Percentiles rank a stretch among this genome's conserved stretches.
Evolutionary conservation across 352 stramenopile genomes (phyloP).

Genomic region (Phytophthora pluvialis): DNA sequence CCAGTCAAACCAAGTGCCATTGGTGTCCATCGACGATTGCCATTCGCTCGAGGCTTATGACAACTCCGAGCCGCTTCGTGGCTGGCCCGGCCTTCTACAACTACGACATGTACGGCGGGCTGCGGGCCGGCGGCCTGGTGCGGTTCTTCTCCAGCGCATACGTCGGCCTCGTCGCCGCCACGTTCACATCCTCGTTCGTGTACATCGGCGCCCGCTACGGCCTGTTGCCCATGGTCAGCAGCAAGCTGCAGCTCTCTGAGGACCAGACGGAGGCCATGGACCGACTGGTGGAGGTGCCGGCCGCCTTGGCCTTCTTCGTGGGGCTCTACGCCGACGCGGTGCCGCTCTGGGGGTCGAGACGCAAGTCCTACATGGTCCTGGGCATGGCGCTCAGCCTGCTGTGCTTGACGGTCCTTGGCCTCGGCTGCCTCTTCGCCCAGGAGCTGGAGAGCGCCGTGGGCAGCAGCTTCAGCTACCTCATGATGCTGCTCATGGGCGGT

Average conservation of each 20-base stretch:
- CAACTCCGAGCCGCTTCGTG: constrained; percentile 35
- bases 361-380: constrained; percentile 87
- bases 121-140: constrained; percentile 47
- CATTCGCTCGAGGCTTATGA: constrained; percentile 1
- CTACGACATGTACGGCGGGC: constrained; percentile 62
- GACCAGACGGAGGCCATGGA: constrained; percentile 40
- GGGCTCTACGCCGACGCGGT: constrained; percentile 83
- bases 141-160: constrained; percentile 45
- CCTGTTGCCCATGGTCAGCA: constrained; percentile 40
- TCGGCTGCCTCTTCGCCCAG: constrained; percentile 37
- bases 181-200: constrained; percentile 56
- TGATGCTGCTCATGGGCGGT: constrained; percentile 47
- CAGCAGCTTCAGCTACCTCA: constrained; percentile 39
- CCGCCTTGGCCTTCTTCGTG: constrained; percentile 82
- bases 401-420: constrained; percentile 25
- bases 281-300: constrained; percentile 67
- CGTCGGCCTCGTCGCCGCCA: constrained; percentile 49
- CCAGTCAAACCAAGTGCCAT: not conserved
- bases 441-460: constrained; percentile 11
- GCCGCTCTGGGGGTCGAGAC: constrained; percentile 72
- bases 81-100: constrained; percentile 65
- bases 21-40: not conserved
- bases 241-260: constrained; percentile 39
- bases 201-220: constrained; percentile 45
- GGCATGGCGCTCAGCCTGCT: constrained; percentile 53